Percentiles rank a stretch among this genome's conserved stretches.
phyloP scores from a whole-genome alignment of 805 yeast genomes.

The Monosporozyma unispora region DNA sequence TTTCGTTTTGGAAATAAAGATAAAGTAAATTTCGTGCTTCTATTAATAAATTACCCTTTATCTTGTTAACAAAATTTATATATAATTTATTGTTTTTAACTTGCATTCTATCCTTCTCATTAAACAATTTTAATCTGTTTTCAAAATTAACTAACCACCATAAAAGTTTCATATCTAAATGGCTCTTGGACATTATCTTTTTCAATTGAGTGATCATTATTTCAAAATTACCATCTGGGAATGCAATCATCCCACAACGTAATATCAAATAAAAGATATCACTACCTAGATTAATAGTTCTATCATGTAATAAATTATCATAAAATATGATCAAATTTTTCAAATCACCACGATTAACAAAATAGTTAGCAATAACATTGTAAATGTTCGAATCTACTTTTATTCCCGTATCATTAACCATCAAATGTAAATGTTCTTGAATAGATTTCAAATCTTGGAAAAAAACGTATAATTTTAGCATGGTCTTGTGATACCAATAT shows the following conservation, averaged over 20 bases:
- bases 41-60: background rate
- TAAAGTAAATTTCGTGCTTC: background rate
- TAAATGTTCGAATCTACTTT: conserved; percentile 12
- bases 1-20: conserved; percentile 9
- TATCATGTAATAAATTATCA: background rate
- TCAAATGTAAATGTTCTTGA: background rate
- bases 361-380: conserved; percentile 14
- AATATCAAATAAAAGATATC: background rate
- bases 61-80: background rate
- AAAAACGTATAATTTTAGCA: background rate
- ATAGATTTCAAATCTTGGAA: background rate
- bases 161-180: background rate
- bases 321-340: conserved; percentile 4
- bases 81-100: background rate
- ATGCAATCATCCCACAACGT: background rate
- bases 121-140: background rate
- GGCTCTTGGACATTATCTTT: background rate
- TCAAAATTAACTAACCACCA: conserved; percentile 4
- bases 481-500: background rate
- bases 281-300: background rate
- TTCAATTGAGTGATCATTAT: background rate
- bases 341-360: conserved; percentile 14
- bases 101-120: background rate
- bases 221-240: background rate
- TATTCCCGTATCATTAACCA: conserved; percentile 11